These are phyloP conservation scores for Penicillium flavigenum DNA, from an alignment of 495 filamentous ascomycete genomes.

Conservation along the genomic window DNA sequence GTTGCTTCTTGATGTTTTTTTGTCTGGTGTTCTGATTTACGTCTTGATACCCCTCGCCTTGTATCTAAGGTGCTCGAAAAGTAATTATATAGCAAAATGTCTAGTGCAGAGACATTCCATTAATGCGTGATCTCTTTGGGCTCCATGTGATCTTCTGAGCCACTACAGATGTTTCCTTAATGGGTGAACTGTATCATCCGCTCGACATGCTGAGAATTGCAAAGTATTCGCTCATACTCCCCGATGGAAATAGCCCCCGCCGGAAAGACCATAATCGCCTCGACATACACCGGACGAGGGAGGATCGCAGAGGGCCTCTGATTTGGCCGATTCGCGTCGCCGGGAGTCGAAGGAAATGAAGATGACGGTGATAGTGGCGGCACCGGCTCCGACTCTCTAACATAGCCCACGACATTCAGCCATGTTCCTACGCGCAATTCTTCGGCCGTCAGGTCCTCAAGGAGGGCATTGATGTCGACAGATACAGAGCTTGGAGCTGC, in stretches of 20 bases:
- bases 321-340: conserved; percentile 7
- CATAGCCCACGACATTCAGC: conserved; percentile 88
- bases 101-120: conserved; percentile 11
- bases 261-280: conserved; percentile 66
- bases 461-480: conserved; percentile 70
- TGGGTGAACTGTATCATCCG: conserved; percentile 18
- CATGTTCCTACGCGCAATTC: conserved; percentile 76
- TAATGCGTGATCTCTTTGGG: conserved; percentile 1
- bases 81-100: conserved; percentile 6
- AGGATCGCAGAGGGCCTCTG: conserved; percentile 9
- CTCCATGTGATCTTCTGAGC: background rate
- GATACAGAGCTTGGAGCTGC: conserved; percentile 41
- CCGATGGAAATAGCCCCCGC: conserved; percentile 62
- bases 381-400: conserved; percentile 38
- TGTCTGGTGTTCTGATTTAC: conserved; percentile 3
- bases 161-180: conserved; percentile 13
- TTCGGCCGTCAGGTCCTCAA: conserved; percentile 61
- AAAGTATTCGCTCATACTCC: conserved; percentile 58
- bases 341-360: conserved; percentile 20
- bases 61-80: conserved; percentile 20
- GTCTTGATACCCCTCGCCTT: conserved; percentile 20
- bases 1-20: conserved; percentile 4
- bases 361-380: conserved; percentile 7
- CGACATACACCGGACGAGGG: conserved; percentile 45
- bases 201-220: conserved; percentile 38